Base-by-base conservation (phyloP, 2,329 filamentous ascomycete species). In the Diaporthe longicolla region DNA sequence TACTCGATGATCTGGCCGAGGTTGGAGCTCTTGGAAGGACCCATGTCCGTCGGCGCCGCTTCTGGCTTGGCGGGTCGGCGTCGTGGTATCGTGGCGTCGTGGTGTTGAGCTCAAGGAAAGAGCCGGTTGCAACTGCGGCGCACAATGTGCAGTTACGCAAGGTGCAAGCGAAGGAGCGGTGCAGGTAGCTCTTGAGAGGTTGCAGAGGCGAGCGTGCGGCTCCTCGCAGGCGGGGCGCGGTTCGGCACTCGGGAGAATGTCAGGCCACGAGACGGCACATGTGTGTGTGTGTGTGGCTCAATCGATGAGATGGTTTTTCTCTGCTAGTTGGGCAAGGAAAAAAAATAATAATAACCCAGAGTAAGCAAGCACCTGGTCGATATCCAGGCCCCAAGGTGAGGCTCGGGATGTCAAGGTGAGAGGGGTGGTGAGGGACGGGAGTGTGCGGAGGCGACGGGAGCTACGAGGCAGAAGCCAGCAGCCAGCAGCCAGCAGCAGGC, bases 1-100 rank as follows among this genome's bases (percentile, higher is more conserved):
- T 98, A 98, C 87, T 98, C 95, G 82, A 98, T 95, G 79, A 98
- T 92, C 86, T 97, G 94, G 76, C 94, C 95, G 86, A 94, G 90
- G 84, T 91, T 93, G 82, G 89, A 80, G 82, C 80, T 81, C 82
- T 84, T 82, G 78, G 82, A 79, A 84, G 77, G 77, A 77, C 80
- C 77, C 80, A 87, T 87, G 84, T 81, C 83, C 75, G 80, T 79
- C 77, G 78, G 77, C 48, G 77, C 81, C 74, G 87, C 88, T 77
- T 78, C 84, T 68, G 85, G 86, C 54, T 61, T 40, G 10, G 37
- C 35, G 54, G 17, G 29, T 35, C 37, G 69, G 54, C 10, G 35
- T 11, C 35, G 35, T 13, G 35, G 35, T 50, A 15, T 50, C 57
- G 10, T 6, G 43, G 15, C 40, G 35, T 13, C 50, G 58, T 72